These are phyloP conservation scores for Nakazawaea wickerhamii DNA, from an alignment of 805 yeast species.

Conservation along the genomic window DNA sequence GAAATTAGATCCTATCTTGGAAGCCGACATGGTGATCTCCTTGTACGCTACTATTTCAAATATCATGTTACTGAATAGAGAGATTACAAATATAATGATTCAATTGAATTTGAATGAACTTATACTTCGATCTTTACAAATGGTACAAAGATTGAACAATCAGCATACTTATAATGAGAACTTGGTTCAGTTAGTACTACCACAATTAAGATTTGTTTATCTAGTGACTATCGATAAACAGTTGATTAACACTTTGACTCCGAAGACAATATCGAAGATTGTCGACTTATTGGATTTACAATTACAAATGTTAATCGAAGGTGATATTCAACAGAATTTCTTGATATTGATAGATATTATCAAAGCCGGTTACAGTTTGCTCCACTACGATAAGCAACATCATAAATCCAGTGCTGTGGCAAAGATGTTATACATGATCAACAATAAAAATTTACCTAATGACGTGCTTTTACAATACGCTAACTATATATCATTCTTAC, in stretches of 20 bases:
- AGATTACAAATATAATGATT: neutral
- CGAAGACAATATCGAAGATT: neutral
- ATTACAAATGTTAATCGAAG: neutral
- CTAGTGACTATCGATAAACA: conserved; percentile 6
- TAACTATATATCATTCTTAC: conserved; percentile 9
- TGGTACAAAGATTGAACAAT: neutral
- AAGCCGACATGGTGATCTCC: conserved; percentile 1
- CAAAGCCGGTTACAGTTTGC: conserved; percentile 7
- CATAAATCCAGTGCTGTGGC: neutral
- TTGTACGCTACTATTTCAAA: conserved; percentile 9
- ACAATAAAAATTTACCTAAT: neutral
- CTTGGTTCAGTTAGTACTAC: neutral
- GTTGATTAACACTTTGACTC: neutral
- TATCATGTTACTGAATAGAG: conserved; percentile 3
- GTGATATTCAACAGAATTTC: neutral
- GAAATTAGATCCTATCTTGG: neutral
- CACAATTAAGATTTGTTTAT: conserved; percentile 8
- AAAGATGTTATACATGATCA: neutral
- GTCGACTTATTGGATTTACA: conserved; percentile 1
- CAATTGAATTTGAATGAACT: neutral
- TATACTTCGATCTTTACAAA: neutral
- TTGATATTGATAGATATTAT: conserved; percentile 5
- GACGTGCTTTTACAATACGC: conserved; percentile 5
- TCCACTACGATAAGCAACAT: neutral
- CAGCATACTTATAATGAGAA: neutral